phyloP scores from a whole-genome alignment of 768 basidiomycete genomes.

The Lyophyllum shimeji region DNA sequence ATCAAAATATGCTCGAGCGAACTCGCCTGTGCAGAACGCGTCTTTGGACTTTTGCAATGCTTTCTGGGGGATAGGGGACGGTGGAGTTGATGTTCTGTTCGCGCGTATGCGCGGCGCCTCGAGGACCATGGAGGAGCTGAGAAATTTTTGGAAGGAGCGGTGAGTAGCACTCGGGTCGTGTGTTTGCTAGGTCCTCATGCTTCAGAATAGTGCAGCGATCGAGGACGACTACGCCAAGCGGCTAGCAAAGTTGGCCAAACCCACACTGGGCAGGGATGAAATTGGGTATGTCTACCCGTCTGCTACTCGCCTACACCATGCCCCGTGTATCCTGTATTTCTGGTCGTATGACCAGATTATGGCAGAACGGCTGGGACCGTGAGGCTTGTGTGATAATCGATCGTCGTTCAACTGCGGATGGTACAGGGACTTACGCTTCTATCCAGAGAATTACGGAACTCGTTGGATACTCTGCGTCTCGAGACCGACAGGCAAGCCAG shows the following conservation, averaged over 20 bases:
- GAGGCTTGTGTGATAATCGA: conserved; percentile 7
- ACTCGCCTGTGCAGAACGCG: conserved; percentile 50
- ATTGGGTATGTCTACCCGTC: conserved; percentile 72
- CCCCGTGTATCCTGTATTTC: background rate
- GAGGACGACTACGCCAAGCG: conserved; percentile 96
- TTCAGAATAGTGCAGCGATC: conserved; percentile 64
- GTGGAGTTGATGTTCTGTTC: conserved; percentile 88
- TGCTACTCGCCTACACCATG: background rate
- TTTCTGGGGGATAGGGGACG: conserved; percentile 90
- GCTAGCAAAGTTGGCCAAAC: conserved; percentile 75
- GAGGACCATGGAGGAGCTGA: conserved; percentile 87
- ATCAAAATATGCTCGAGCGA: conserved; percentile 62
- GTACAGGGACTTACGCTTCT: conserved; percentile 4
- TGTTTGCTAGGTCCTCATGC: conserved; percentile 4
- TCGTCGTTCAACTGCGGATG: background rate
- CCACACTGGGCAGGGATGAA: conserved; percentile 81
- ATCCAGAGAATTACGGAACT: conserved; percentile 74
- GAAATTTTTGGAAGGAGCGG: conserved; percentile 93
- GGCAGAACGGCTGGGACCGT: background rate
- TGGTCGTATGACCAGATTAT: background rate
- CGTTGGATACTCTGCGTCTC: conserved; percentile 72
- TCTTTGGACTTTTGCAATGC: conserved; percentile 93
- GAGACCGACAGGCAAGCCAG: conserved; percentile 85
- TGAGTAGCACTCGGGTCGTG: conserved; percentile 34
- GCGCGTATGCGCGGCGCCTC: conserved; percentile 84